Evolutionary conservation across 2,329 filamentous ascomycete species (phyloP).

Genomic region (Massarina eburnea): DNA sequence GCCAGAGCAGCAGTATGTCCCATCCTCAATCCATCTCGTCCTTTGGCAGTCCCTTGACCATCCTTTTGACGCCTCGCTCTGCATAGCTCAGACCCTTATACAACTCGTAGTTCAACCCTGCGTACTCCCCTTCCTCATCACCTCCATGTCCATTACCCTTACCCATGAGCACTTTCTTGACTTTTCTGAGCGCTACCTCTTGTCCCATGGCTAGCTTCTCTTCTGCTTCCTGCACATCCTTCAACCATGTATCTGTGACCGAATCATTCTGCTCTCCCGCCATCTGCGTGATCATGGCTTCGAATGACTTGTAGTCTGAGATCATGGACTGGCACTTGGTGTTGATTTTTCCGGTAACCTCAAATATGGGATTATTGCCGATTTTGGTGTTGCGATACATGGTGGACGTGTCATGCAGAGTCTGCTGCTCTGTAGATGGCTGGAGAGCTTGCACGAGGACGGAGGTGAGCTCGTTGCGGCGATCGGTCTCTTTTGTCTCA

Average conservation of each 20-base stretch:
- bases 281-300: slow-evolving; percentile 21
- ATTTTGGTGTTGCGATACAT: slow-evolving; percentile 18
- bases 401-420: not conserved
- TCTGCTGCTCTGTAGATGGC: slow-evolving; percentile 8
- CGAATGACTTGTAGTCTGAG: slow-evolving; percentile 25
- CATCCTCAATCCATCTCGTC: slow-evolving; percentile 9
- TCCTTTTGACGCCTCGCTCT: slow-evolving; percentile 36
- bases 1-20: not conserved
- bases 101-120: slow-evolving; percentile 24
- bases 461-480: slow-evolving; percentile 23
- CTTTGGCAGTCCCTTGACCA: slow-evolving; percentile 32
- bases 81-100: slow-evolving; percentile 26
- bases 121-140: slow-evolving; percentile 1
- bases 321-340: slow-evolving; percentile 20
- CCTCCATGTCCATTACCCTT: slow-evolving; percentile 6
- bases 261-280: slow-evolving; percentile 15
- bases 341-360: slow-evolving; percentile 14
- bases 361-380: slow-evolving; percentile 17
- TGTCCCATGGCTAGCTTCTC: slow-evolving; percentile 27
- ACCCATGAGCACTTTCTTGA: slow-evolving; percentile 30
- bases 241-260: slow-evolving; percentile 23
- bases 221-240: slow-evolving; percentile 25
- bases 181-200: slow-evolving; percentile 28
- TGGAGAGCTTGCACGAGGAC: slow-evolving; percentile 21
- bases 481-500: slow-evolving; percentile 14